Base-by-base conservation (phyloP, 768 basidiomycete genomes). In the Dentipellis sp. region DNA sequence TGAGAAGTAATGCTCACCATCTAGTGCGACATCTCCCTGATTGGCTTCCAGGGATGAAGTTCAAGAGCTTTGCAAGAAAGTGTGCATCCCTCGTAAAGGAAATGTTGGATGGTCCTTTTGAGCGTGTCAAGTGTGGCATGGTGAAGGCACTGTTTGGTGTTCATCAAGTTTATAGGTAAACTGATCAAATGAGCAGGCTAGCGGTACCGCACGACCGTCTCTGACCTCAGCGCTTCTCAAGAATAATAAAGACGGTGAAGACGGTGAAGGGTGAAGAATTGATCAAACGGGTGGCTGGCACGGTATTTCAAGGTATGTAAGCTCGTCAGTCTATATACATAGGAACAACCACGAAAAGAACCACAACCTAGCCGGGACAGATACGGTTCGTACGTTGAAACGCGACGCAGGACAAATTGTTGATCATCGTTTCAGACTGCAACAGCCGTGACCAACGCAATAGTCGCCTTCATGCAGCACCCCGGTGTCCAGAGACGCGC, bases 401-500 rank as follows among this genome's bases (percentile, higher is more conserved):
- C 23, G 23, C 14, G 47, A 29, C 21, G 1, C 2, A 21, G 12
- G 5, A 14, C 6, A 12, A 21, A 1, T 23, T 4, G 1, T 3
- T 8, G 47, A 6, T 10, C 5, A 6, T 23, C 12, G 9, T 12
- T 17, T 1, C 47, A 49, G 47, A 49, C 47, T n/a, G 21, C 12
- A 16, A 49, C 47, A 12, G 47, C 23, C 12, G 19, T 49, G 9
- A 29, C 16, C 22, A 21, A 14, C 22, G 23, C 21, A 9, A 49
- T 49, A 12, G n/a, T 49, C 22, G 47, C 47, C 9, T 29, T 49
- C 16, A 21, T 49, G n/a, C 17, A 17, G 7, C 50, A 52, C 50
- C 50, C 50, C 16, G n/a, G 7, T 37, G 57, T 58, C 4, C 53
- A 54, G 48, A 8, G 47, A n/a, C 56, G 45, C 16, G 60, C 60